Base-by-base conservation (phyloP, 2,329 filamentous ascomycete species). In the Cercospora janseana region DNA sequence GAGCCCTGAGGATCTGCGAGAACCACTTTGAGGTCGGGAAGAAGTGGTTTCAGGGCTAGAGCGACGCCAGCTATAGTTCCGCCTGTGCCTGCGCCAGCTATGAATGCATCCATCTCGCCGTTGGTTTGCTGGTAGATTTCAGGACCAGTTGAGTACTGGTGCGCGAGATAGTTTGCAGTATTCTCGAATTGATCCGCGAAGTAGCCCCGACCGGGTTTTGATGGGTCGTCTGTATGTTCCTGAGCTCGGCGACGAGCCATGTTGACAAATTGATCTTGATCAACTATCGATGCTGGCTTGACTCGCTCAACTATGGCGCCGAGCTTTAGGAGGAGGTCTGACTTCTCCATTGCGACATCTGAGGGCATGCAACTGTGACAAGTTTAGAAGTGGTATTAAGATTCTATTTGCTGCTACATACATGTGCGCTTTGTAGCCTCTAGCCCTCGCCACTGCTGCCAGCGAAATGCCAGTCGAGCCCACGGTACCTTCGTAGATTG, bases 131-230 rank as follows among this genome's bases (percentile, higher is more conserved):
- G 72, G 62, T 81, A 86, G 58, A 98, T 93, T 72, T 98, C 93
- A 0, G 92, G 93, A 0, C 93, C 93, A 0, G 93, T 98, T 10
- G 82, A 81, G 15, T 79, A 75, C 61, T 85, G 83, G 72, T 98
- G 93, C 1, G 93, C 91, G 37, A 79, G 77, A 79, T 86, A 95
- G 70, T 98, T 98, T 24, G 90, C 88, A 43, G 82, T 76, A 20
- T 87, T 92, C 72, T 98, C 93, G 66, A 98, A 98, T 67, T 98
- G 93, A 69, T 98, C 88, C 1, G 92, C 90, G 67, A 97, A 98
- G 71, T 95, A 91, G 16, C 93, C 93, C 43, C 81, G 77, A 57
- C 89, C 92, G 27, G 75, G 77, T 60, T 81, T 80, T 9, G 69
- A 63, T 1, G 73, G 66, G 6, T 75, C 73, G 0, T 69, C 72